Evolutionary conservation across 2,329 filamentous ascomycete species (phyloP).

Genomic region (Leptographium galeiforme): DNA sequence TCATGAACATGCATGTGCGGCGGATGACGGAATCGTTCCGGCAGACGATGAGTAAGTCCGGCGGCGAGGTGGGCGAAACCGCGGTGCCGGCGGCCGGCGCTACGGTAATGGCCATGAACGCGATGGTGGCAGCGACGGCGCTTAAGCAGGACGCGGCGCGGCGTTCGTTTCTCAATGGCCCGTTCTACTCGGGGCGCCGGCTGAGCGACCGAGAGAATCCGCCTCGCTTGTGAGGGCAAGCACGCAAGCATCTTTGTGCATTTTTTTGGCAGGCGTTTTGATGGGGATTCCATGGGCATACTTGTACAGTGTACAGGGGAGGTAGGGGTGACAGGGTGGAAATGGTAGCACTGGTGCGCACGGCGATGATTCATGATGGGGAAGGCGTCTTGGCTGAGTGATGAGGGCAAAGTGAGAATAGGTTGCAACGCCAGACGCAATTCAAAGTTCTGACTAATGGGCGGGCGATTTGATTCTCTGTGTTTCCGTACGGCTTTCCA

Average conservation of each 20-base stretch:
- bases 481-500: constrained; percentile 7
- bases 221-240: constrained; percentile 5
- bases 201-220: constrained; percentile 11
- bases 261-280: background rate
- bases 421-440: background rate
- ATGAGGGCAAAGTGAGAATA: background rate
- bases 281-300: background rate
- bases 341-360: no score
- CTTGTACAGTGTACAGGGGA: background rate
- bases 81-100: background rate
- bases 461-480: constrained; percentile 1
- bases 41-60: constrained; percentile 6
- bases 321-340: no score
- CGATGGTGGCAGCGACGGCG: background rate
- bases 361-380: no score
- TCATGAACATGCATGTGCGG: constrained; percentile 45
- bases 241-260: no score
- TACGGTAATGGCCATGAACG: background rate
- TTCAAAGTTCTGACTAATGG: constrained; percentile 4
- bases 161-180: background rate
- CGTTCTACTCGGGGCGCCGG: constrained; percentile 3
- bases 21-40: constrained; percentile 33
- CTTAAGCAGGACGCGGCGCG: background rate
- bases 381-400: no score
- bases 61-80: constrained; percentile 3